Percentiles rank a stretch among this genome's conserved stretches.
These are phyloP conservation scores for Erythrophleum fordii DNA, from an alignment of 306 rosid genomes.

Conservation along the genomic window DNA sequence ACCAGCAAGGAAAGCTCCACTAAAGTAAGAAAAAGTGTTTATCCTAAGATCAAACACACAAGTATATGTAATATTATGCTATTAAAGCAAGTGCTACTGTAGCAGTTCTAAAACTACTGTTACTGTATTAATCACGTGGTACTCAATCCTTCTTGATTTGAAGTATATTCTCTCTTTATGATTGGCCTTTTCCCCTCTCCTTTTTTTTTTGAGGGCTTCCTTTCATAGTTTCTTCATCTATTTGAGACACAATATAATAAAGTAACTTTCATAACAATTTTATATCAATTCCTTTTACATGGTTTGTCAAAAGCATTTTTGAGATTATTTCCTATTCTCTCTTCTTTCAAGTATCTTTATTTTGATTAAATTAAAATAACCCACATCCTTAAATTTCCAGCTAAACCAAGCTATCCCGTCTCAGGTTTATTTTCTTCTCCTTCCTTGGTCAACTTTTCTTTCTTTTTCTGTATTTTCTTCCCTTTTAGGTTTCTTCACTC, in stretches of 20 bases:
- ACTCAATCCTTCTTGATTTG: neutral
- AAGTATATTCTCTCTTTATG: neutral
- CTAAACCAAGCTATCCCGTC: conserved; percentile 17
- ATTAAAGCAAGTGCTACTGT: neutral
- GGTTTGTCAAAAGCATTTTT: neutral
- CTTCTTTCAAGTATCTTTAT: conserved; percentile 7
- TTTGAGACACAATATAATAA: neutral
- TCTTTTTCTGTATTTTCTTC: neutral
- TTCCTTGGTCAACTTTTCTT: neutral
- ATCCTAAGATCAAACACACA: conserved; percentile 13
- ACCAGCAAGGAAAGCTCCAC: neutral
- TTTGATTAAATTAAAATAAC: neutral
- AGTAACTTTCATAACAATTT: neutral
- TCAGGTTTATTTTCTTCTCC: conserved; percentile 11
- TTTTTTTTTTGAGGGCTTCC: neutral
- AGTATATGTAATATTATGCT: conserved; percentile 7
- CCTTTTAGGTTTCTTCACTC: neutral
- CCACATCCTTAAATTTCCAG: conserved; percentile 13
- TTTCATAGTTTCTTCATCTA: neutral
- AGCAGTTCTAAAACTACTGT: neutral
- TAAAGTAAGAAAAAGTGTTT: neutral
- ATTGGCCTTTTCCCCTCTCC: neutral
- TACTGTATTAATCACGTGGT: neutral
- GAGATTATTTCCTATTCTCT: neutral
- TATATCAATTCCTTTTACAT: neutral